These are phyloP conservation scores for Cynara cardunculus DNA, from an alignment of 129 eudicot species.

Conservation along the genomic window DNA sequence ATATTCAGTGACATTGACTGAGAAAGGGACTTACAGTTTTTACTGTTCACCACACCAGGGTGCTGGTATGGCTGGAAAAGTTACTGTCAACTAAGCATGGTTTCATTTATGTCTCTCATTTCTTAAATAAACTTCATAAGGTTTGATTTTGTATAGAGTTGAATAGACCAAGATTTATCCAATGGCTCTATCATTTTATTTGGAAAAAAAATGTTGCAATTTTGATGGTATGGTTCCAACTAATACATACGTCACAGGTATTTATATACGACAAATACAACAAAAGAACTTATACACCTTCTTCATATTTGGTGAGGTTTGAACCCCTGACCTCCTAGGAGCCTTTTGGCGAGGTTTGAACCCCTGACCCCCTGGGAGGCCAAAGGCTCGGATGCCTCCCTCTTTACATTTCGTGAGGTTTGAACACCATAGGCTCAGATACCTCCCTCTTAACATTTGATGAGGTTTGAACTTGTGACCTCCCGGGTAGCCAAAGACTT, in stretches of 20 bases:
- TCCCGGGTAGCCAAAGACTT: no score
- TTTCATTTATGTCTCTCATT: conserved; percentile 8
- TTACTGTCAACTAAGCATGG: conserved; percentile 51
- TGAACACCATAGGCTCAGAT: no score
- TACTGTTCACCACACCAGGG: conserved; percentile 95
- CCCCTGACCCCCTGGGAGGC: no score
- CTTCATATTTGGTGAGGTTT: no score
- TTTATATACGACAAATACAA: neutral
- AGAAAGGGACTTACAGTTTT: conserved; percentile 85
- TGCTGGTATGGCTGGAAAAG: conserved; percentile 93
- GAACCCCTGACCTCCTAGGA: no score
- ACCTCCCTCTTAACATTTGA: no score
- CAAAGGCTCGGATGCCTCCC: no score
- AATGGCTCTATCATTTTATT: conserved; percentile 2
- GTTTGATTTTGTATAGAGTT: conserved; percentile 27
- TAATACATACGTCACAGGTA: neutral
- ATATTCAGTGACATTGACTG: conserved; percentile 57
- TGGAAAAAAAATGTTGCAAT: neutral
- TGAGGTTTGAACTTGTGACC: no score
- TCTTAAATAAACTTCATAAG: neutral
- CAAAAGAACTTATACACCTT: no score
- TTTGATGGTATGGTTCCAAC: neutral
- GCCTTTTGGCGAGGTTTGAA: no score
- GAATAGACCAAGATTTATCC: conserved; percentile 15
- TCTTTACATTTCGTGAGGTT: no score